Evolutionary conservation across 148 eudicot genomes (phyloP).

Genomic region (Suaeda aralocaspica): DNA sequence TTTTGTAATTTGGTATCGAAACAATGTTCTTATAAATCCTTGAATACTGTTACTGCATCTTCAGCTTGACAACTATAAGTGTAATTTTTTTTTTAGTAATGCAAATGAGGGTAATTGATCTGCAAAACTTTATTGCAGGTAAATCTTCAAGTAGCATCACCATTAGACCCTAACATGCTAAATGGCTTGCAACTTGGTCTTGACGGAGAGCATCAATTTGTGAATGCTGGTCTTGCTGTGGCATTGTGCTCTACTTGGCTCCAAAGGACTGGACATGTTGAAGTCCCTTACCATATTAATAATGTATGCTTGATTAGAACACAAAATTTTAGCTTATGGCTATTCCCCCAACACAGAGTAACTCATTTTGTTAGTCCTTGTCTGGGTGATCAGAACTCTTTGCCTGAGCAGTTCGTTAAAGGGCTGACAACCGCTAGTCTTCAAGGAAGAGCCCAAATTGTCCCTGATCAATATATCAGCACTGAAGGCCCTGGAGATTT

Average conservation of each 20-base stretch:
- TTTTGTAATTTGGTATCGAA: neutral
- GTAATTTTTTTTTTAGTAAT: neutral
- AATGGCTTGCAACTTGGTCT: slow-evolving; percentile 73
- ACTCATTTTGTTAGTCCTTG: slow-evolving; percentile 9
- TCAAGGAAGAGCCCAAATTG: slow-evolving; percentile 91
- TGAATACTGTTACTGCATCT: neutral
- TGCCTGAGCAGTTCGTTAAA: slow-evolving; percentile 76
- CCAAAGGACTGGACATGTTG: slow-evolving; percentile 66
- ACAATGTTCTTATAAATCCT: neutral
- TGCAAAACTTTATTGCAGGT: slow-evolving; percentile 46
- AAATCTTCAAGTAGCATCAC: slow-evolving; percentile 59
- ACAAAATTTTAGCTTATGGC: slow-evolving; percentile 2
- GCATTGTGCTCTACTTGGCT: slow-evolving; percentile 88
- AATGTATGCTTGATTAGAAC: slow-evolving; percentile 38
- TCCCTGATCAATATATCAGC: slow-evolving; percentile 51
- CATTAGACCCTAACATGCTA: slow-evolving; percentile 53
- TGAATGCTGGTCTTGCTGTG: slow-evolving; percentile 94
- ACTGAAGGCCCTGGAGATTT: slow-evolving; percentile 60
- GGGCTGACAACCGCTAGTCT: slow-evolving; percentile 74
- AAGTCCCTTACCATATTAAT: slow-evolving; percentile 42
- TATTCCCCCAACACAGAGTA: neutral
- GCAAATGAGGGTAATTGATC: slow-evolving; percentile 5
- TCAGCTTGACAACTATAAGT: neutral
- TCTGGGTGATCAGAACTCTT: slow-evolving; percentile 43
- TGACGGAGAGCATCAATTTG: slow-evolving; percentile 80